Percentiles rank a stretch among this genome's conserved stretches.
phyloP scores from a whole-genome alignment of 306 rosid species.

The Bauhinia variegata region DNA sequence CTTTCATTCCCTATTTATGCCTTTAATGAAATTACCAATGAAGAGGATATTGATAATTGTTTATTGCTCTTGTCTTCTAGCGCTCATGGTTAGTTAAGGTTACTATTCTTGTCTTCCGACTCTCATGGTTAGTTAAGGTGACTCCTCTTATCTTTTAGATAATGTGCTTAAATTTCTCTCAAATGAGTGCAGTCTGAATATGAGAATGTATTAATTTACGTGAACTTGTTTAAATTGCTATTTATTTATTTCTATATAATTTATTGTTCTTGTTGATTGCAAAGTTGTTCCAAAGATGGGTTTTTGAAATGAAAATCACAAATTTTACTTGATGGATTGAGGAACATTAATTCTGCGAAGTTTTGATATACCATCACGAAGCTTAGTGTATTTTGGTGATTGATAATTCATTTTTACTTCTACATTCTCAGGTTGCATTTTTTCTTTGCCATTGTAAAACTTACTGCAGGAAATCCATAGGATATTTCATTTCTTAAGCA shows the following conservation, averaged over 20 bases:
- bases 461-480: too few relatives aligned
- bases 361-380: not conserved
- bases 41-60: not conserved
- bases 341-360: not conserved
- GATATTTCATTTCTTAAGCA: too few relatives aligned
- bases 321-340: conserved; percentile 14
- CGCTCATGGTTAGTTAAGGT: not conserved
- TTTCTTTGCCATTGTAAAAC: too few relatives aligned
- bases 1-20: not conserved
- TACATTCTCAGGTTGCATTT: not conserved
- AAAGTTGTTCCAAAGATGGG: not conserved
- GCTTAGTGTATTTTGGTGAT: not conserved
- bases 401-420: not conserved
- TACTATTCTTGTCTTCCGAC: not conserved
- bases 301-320: conserved; percentile 12
- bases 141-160: too few relatives aligned
- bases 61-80: not conserved
- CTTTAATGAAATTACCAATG: not conserved
- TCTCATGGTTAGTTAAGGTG: too few relatives aligned
- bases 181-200: conserved; percentile 6
- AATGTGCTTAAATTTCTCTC: conserved; percentile 42
- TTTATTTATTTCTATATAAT: conserved; percentile 14
- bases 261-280: conserved; percentile 28
- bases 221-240: conserved; percentile 26
- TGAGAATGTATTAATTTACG: conserved; percentile 26